Base-by-base conservation (phyloP, 176 grass and related monocot species). In the Ensete glaucum region DNA sequence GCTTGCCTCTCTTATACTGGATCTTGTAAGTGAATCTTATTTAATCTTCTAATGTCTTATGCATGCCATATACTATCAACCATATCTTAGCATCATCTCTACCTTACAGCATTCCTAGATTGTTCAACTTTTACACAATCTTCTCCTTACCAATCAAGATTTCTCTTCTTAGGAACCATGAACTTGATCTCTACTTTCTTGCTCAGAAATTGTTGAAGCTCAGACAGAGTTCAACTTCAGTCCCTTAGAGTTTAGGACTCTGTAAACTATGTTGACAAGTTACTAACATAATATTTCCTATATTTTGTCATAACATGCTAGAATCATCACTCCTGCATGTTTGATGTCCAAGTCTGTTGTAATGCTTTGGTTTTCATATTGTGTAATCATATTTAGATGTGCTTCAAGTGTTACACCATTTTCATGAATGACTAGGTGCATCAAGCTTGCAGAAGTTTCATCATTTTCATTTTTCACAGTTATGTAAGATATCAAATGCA, bases 401-500 rank as follows among this genome's bases (percentile, higher is more conserved):
- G 26, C 64, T 29, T 29, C 64, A 6, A 16, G 23, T 67, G 64
- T 34, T 14, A 14, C 11, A 13, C 15, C 10, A 20, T 8, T 50
- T 51, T 20, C 50, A 29, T 26, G 13, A 67, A 34, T 17, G 25
- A 43, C 16, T 67, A 29, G 23, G 34, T 43, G 25, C 26, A 11
- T 9, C 2, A 9, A 6, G 34, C 4, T 64, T 64, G 25, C 34
- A 14, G 64, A 26, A 22, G 64, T 34, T 17, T 67, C 4, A 12
- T 67, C n/a, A 10, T 20, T 69, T 76, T 54, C 0, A 58, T 9
- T 85, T 60, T 69, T 68, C 16, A 58, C 73, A 53, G 49, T 71
- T 11, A 60, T 43, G 5, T 8, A 72, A 53, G 11, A 9, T 72
- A 27, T 29, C 77, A 73, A 58, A 26, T 27, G 52, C 25, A 49